Evolutionary conservation across 441 rosid genomes (phyloP).

Genomic region (Viola pubescens): DNA sequence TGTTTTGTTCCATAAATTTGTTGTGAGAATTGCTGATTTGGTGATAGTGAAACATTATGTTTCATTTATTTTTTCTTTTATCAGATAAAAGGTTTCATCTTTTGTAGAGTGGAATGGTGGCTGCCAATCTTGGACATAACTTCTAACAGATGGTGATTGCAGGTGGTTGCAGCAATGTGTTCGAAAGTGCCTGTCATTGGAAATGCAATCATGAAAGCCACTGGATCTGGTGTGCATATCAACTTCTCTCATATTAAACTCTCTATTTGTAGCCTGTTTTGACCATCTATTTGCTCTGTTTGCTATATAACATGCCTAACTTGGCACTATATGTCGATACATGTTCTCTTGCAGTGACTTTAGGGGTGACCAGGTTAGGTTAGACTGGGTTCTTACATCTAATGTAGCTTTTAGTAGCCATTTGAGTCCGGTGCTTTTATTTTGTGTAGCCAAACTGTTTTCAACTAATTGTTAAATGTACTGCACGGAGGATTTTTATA

Average conservation of each 20-base stretch:
- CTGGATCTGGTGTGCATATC: slow-evolving; percentile 49
- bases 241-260: no score
- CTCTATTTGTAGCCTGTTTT: not conserved
- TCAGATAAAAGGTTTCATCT: not conserved
- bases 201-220: slow-evolving; percentile 76
- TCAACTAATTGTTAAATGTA: no score
- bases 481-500: no score
- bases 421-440: no score
- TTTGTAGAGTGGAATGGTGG: not conserved
- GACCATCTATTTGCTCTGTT: not conserved
- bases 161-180: slow-evolving; percentile 95
- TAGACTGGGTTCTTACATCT: no score
- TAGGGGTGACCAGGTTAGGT: no score
- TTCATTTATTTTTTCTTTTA: no score
- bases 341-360: not conserved
- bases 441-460: no score
- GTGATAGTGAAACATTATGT: no score
- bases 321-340: not conserved
- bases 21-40: no score
- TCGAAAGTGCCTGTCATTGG: slow-evolving; percentile 82
- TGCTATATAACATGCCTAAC: not conserved
- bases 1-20: no score
- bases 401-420: no score
- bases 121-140: not conserved
- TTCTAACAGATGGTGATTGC: slow-evolving; percentile 17